Evolutionary conservation across 2,329 filamentous ascomycete genomes (phyloP), one percentile per base, ranked within the genome.

Genomic region (Aspergillus pseudoterreus): DNA sequence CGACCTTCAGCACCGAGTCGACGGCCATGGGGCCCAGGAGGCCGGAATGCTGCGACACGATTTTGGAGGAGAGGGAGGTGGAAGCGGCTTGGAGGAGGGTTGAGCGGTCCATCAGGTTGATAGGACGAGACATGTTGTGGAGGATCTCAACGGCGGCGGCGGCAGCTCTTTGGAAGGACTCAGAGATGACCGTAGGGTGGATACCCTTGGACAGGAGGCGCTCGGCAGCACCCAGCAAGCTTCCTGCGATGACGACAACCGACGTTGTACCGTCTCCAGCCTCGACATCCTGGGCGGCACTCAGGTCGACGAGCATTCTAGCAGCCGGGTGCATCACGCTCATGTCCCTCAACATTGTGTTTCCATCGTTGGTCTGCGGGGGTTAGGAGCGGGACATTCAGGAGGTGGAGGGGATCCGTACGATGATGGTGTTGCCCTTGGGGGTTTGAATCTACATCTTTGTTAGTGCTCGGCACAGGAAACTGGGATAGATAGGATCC

Each of bases 261-360:
- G 92, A 97, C 33, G 94, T 99, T 51, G 94, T 99, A 66, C 94
- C 95, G 72, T 99, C 94, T 76, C 94, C 94, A 57, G 94, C 94
- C 75, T 99, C 94, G 55, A 99, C 91, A 78, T 99, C 94, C 74
- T 99, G 94, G 60, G 94, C 94, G 61, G 94, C 90, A 65, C 92
- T 95, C 57, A 99, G 83, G 73, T 99, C 92, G 67, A 99, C 94
- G 62, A 99, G 82, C 94, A 99, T 99, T 79, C 96, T 96, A 47
- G 94, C 94, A 45, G 95, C 95, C n/a, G 94, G 94, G 71, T 99
- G 94, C 87, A 99, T 91, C 61, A 99, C 94, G 60, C 90, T 88
- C 94, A 99, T 97, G 79, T 92, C 92, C 78, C 89, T 95, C 69
- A 99, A 78, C 92, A 99, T 99, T 52, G 94, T 99, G 78, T 95